These are phyloP conservation scores for Ceriops tagal DNA, from an alignment of 345 rosid genomes.

Conservation along the genomic window DNA sequence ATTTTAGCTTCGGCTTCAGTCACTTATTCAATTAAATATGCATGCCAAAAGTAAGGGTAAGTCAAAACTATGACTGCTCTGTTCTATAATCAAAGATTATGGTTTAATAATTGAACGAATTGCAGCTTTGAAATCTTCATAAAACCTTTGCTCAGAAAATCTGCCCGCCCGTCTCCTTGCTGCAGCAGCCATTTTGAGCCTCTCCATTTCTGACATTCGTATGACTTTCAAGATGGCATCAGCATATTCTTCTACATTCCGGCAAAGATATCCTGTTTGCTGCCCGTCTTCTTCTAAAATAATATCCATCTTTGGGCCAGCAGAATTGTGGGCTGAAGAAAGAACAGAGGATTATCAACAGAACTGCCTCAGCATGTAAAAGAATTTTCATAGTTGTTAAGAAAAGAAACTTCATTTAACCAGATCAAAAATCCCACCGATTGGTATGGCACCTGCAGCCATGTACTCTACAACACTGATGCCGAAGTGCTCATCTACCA, in stretches of 20 bases:
- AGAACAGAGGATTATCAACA: neutral
- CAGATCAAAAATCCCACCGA: slow-evolving; percentile 41
- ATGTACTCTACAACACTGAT: slow-evolving; percentile 86
- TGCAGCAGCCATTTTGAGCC: slow-evolving; percentile 67
- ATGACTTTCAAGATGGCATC: slow-evolving; percentile 59
- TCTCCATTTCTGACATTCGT: slow-evolving; percentile 58
- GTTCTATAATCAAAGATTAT: slow-evolving; percentile 7
- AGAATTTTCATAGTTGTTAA: neutral
- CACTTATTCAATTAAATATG: too few species aligned
- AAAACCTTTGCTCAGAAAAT: slow-evolving; percentile 75
- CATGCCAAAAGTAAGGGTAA: neutral
- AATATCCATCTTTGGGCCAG: slow-evolving; percentile 94
- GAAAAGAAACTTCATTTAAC: neutral
- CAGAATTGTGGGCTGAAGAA: slow-evolving; percentile 79
- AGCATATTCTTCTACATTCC: slow-evolving; percentile 61
- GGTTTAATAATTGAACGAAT: slow-evolving; percentile 39
- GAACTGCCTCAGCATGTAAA: neutral
- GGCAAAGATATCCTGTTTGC: slow-evolving; percentile 83
- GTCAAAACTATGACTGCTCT: neutral
- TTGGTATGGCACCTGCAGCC: slow-evolving; percentile 95
- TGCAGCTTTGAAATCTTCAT: slow-evolving; percentile 65
- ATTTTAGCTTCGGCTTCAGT: too few species aligned
- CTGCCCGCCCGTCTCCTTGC: slow-evolving; percentile 66
- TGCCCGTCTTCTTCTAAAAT: slow-evolving; percentile 80
- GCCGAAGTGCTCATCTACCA: slow-evolving; percentile 92